These are phyloP conservation scores for Pythium sukuiense DNA, from an alignment of 352 stramenopile genomes.

Conservation along the genomic window DNA sequence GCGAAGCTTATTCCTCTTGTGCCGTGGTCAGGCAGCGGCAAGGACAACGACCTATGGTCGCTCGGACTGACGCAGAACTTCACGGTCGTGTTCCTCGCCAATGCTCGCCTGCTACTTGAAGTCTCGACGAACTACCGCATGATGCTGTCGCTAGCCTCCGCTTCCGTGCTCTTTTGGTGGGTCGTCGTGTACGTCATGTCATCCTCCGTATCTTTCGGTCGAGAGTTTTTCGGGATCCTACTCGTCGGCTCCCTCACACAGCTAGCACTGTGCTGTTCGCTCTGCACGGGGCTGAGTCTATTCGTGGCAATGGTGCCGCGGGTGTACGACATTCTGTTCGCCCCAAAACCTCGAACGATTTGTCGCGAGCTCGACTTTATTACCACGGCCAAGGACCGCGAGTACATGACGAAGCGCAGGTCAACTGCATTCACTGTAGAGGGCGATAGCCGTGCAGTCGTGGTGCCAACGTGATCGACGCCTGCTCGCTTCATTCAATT, in stretches of 20 bases:
- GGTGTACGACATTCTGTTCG: conserved; percentile 37
- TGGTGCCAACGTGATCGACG: background rate
- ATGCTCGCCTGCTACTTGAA: conserved; percentile 49
- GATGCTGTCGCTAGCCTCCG: conserved; percentile 35
- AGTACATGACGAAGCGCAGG: conserved; percentile 11
- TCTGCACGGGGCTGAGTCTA: conserved; percentile 38
- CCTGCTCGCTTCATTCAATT: background rate
- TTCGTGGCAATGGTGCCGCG: conserved; percentile 34
- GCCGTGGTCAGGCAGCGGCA: conserved; percentile 43
- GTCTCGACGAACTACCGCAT: conserved; percentile 32
- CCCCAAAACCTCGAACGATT: conserved; percentile 44
- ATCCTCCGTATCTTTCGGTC: conserved; percentile 49
- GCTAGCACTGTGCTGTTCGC: conserved; percentile 34
- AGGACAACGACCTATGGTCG: conserved; percentile 70
- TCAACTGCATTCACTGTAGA: background rate
- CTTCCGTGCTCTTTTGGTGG: conserved; percentile 53
- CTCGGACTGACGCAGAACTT: conserved; percentile 69
- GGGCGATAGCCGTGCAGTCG: conserved; percentile 1
- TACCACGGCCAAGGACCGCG: conserved; percentile 2
- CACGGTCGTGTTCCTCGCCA: conserved; percentile 57
- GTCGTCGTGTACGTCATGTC: conserved; percentile 47
- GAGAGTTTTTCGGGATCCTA: conserved; percentile 64
- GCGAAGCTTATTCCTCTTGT: conserved; percentile 41
- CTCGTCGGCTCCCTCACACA: conserved; percentile 43
- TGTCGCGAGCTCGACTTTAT: conserved; percentile 51